A percentile compares a stretch with the other conserved stretches of the same genome.
Conservation (phyloP, 2,329 filamentous ascomycete species). For the Cercospora brassicicola region DNA sequence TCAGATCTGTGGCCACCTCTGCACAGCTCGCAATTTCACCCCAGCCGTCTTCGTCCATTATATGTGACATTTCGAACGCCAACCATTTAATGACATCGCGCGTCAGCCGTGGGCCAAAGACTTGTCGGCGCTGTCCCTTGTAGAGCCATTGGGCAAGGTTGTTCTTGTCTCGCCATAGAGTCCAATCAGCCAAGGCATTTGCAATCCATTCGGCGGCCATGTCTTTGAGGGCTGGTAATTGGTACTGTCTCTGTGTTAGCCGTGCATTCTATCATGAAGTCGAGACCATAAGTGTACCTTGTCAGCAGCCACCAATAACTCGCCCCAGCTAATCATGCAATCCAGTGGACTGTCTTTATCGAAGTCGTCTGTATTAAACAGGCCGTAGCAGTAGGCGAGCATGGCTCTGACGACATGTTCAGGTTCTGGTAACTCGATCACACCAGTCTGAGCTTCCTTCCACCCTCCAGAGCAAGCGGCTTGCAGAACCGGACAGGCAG, state of each 20-base stretch:
- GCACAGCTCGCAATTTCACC: too few species aligned
- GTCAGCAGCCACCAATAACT: neutral
- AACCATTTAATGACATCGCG: too few species aligned
- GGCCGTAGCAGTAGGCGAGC: neutral
- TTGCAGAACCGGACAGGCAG: slow-evolving; percentile 2
- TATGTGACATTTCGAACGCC: too few species aligned
- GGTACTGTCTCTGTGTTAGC: neutral
- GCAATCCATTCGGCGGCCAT: too few species aligned
- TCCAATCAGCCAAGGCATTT: too few species aligned
- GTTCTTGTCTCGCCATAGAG: too few species aligned
- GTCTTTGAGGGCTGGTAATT: neutral
- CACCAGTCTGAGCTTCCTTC: neutral
- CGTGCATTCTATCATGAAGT: neutral
- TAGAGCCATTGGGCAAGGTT: too few species aligned
- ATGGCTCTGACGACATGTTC: neutral
- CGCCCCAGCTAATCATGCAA: neutral
- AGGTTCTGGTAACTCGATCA: neutral
- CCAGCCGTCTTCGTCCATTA: too few species aligned
- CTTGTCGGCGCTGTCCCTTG: too few species aligned
- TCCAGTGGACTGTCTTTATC: too few species aligned
- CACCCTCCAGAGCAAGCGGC: slow-evolving; percentile 3
- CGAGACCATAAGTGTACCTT: neutral
- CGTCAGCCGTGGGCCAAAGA: too few species aligned
- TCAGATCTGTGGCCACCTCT: too few species aligned
- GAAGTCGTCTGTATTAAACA: neutral